Evolutionary conservation across 495 filamentous ascomycete species (phyloP).

Genomic region (Apodospora peruviana): DNA sequence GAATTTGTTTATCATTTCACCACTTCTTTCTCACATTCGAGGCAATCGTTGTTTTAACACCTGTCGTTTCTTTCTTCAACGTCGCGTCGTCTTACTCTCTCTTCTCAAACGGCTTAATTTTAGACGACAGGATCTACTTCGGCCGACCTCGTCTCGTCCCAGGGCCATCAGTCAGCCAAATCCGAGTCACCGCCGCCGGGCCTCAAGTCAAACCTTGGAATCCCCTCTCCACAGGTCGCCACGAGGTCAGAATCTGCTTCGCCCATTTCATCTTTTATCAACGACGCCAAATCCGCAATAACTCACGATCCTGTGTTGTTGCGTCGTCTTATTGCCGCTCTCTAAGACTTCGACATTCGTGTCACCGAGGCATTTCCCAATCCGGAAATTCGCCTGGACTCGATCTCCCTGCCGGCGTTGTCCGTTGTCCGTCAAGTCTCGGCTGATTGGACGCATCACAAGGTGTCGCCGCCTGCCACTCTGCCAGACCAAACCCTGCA

Average conservation of each 20-base stretch:
- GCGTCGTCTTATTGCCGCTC: background rate
- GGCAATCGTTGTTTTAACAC: background rate
- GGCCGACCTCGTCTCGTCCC: background rate
- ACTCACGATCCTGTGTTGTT: too few relatives aligned
- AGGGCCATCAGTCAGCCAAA: background rate
- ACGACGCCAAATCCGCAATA: too few relatives aligned
- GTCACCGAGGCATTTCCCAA: constrained; percentile 15
- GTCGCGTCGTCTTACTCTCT: too few relatives aligned
- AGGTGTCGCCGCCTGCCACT: constrained; percentile 12
- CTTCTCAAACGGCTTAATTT: too few relatives aligned
- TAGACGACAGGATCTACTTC: background rate
- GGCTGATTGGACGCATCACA: constrained; percentile 7
- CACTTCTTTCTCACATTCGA: background rate
- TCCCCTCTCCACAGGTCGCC: background rate
- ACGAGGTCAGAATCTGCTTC: background rate
- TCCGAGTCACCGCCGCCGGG: constrained; percentile 6
- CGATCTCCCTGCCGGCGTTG: constrained; percentile 14
- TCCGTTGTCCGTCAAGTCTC: background rate
- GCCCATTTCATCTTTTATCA: background rate
- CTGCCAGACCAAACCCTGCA: too few relatives aligned
- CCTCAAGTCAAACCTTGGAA: background rate
- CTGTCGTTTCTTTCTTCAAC: background rate
- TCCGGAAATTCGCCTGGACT: background rate
- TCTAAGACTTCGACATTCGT: background rate
- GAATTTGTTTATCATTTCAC: background rate